Percentiles rank a stretch among this genome's conserved stretches.
These are phyloP conservation scores for Leptographium flavum DNA, from an alignment of 2,329 filamentous ascomycete genomes.

Conservation along the genomic window DNA sequence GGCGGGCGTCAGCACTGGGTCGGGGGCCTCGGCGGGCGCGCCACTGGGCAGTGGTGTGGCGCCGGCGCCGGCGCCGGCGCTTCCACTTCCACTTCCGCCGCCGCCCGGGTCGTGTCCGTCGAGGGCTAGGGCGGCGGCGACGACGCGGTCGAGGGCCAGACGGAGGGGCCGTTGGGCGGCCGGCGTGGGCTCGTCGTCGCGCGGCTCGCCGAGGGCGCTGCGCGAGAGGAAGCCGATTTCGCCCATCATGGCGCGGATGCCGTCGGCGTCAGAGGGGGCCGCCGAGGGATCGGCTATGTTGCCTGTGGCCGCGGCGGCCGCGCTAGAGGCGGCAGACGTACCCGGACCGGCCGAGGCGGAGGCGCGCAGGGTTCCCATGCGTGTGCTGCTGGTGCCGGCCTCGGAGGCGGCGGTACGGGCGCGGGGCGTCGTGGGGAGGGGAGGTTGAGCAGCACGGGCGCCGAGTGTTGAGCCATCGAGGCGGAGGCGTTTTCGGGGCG, in stretches of 20 bases:
- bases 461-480: too few relatives aligned
- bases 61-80: background rate
- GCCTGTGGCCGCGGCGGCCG: background rate
- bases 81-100: background rate
- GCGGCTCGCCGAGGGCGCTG: conserved; percentile 18
- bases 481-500: too few relatives aligned
- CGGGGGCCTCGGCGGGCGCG: background rate
- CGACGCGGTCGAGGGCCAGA: conserved; percentile 9
- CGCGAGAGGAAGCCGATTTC: conserved; percentile 18
- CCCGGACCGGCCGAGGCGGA: background rate
- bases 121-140: conserved; percentile 5
- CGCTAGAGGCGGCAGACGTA: conserved; percentile 1
- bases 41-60: background rate
- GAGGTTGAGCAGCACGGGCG: too few relatives aligned
- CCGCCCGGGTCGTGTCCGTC: conserved; percentile 5
- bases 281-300: too few relatives aligned
- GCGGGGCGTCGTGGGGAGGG: background rate
- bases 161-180: conserved; percentile 11
- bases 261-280: background rate
- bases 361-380: background rate
- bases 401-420: background rate
- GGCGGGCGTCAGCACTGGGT: background rate
- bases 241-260: conserved; percentile 14
- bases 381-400: conserved; percentile 1
- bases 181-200: conserved; percentile 6